These are phyloP conservation scores for Elongisporangium senticosum DNA, from an alignment of 352 stramenopile species.

Conservation along the genomic window DNA sequence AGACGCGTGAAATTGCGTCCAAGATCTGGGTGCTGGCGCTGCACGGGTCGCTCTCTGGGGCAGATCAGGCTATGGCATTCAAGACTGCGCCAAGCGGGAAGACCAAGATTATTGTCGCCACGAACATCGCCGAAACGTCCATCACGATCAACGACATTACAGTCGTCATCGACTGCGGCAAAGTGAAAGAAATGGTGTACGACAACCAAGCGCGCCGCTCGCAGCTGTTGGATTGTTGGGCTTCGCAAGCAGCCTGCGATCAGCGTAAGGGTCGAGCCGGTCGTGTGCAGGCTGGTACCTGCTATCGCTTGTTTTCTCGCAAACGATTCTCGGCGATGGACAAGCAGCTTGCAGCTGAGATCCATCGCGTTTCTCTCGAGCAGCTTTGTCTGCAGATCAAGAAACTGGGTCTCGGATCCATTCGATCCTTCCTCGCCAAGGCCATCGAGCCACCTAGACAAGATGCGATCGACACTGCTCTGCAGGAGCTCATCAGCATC, in stretches of 20 bases:
- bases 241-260: constrained; percentile 71
- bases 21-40: constrained; percentile 67
- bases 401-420: constrained; percentile 71
- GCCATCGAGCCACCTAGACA: constrained; percentile 91
- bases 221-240: constrained; percentile 78
- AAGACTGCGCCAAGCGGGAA: constrained; percentile 48
- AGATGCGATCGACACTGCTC: constrained; percentile 87
- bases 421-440: constrained; percentile 66
- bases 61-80: constrained; percentile 76
- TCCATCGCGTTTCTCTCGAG: constrained; percentile 83
- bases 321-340: constrained; percentile 58
- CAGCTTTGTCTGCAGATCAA: constrained; percentile 86
- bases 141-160: constrained; percentile 89
- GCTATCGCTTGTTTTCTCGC: constrained; percentile 73
- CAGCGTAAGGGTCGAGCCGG: constrained; percentile 81
- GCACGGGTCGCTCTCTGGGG: constrained; percentile 66
- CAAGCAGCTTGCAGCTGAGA: constrained; percentile 77
- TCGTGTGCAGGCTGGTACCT: constrained; percentile 71
- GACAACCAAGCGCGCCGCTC: constrained; percentile 62
- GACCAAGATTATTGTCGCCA: constrained; percentile 84
- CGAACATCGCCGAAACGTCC: constrained; percentile 87
- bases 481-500: constrained; percentile 89
- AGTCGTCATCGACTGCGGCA: constrained; percentile 80
- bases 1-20: constrained; percentile 16
- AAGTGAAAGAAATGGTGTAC: constrained; percentile 89